Percentiles rank a stretch among this genome's conserved stretches.
phyloP scores from a whole-genome alignment of 768 basidiomycete genomes.

The Xerocomellus chrysenteron region DNA sequence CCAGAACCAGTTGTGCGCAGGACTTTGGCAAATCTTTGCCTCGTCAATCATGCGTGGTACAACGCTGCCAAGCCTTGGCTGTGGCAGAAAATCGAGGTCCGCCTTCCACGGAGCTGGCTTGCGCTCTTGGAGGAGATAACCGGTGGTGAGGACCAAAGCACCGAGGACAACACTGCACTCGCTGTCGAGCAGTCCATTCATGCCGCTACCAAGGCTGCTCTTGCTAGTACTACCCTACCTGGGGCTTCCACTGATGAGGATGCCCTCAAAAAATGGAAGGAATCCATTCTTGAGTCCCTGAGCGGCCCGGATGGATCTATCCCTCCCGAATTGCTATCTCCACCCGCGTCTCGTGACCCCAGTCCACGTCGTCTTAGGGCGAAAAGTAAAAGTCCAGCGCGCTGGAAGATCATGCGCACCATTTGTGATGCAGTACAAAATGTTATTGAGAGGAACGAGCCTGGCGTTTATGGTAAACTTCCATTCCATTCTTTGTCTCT shows the following conservation, averaged over 20 bases:
- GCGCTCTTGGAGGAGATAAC: slow-evolving; percentile 77
- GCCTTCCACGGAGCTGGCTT: slow-evolving; percentile 83
- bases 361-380: slow-evolving; percentile 73
- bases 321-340: slow-evolving; percentile 72
- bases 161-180: slow-evolving; percentile 54
- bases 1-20: slow-evolving; percentile 62
- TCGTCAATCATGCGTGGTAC: slow-evolving; percentile 77
- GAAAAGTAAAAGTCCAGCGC: slow-evolving; percentile 78
- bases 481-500: background rate
- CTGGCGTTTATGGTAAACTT: slow-evolving; percentile 70
- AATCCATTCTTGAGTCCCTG: slow-evolving; percentile 57
- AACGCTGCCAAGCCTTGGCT: slow-evolving; percentile 86
- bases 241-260: slow-evolving; percentile 40
- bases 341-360: slow-evolving; percentile 78
- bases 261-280: slow-evolving; percentile 52
- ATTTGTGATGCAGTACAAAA: slow-evolving; percentile 78
- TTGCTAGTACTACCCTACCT: slow-evolving; percentile 43
- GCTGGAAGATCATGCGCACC: slow-evolving; percentile 79
- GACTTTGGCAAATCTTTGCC: slow-evolving; percentile 69
- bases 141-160: slow-evolving; percentile 56
- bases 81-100: slow-evolving; percentile 81
- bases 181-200: slow-evolving; percentile 68
- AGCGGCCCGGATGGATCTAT: slow-evolving; percentile 68
- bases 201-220: slow-evolving; percentile 62
- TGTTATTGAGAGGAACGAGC: slow-evolving; percentile 58